A percentile compares a stretch with the other conserved stretches of the same genome.
These are phyloP conservation scores for Tephrocybe sp. DNA, from an alignment of 768 basidiomycete species.

Conservation along the genomic window DNA sequence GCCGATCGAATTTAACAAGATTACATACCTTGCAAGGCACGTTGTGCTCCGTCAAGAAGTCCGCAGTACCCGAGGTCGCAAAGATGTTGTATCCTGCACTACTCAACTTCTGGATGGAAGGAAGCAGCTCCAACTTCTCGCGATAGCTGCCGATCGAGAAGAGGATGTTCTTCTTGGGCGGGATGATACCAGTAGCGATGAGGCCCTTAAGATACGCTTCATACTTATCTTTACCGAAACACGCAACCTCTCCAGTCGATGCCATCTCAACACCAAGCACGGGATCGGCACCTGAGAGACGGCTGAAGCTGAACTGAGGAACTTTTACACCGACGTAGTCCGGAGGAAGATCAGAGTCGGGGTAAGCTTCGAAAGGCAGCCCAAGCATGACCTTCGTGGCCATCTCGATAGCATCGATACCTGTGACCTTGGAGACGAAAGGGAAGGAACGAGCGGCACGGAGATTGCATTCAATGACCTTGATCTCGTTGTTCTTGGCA, in stretches of 20 bases:
- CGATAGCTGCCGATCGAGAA: constrained; percentile 96
- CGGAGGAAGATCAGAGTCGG: constrained; percentile 79
- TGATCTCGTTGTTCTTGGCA: constrained; percentile 99
- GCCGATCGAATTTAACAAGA: background rate
- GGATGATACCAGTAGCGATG: constrained; percentile 92
- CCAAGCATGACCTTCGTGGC: constrained; percentile 99
- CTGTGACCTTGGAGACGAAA: constrained; percentile 98
- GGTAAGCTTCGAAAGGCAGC: constrained; percentile 86
- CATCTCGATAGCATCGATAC: constrained; percentile 97
- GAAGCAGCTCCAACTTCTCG: constrained; percentile 95
- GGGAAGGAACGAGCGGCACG: constrained; percentile 98
- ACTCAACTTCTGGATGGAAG: constrained; percentile 93
- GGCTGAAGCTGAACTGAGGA: constrained; percentile 98
- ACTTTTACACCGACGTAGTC: constrained; percentile 99
- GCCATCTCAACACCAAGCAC: constrained; percentile 99
- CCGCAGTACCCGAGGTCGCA: constrained; percentile 94
- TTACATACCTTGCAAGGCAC: constrained; percentile 84
- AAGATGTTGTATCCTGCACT: constrained; percentile 94
- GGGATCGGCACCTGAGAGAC: constrained; percentile 95
- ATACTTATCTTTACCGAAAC: constrained; percentile 96
- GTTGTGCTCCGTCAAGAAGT: constrained; percentile 96
- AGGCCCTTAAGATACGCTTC: constrained; percentile 98
- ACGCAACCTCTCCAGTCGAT: constrained; percentile 98
- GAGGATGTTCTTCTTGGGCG: constrained; percentile 96
- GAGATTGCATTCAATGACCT: constrained; percentile 99